A percentile compares a stretch with the other conserved stretches of the same genome.
Conservation (phyloP, 805 yeast genomes). For the Osmozyma mogii region DNA sequence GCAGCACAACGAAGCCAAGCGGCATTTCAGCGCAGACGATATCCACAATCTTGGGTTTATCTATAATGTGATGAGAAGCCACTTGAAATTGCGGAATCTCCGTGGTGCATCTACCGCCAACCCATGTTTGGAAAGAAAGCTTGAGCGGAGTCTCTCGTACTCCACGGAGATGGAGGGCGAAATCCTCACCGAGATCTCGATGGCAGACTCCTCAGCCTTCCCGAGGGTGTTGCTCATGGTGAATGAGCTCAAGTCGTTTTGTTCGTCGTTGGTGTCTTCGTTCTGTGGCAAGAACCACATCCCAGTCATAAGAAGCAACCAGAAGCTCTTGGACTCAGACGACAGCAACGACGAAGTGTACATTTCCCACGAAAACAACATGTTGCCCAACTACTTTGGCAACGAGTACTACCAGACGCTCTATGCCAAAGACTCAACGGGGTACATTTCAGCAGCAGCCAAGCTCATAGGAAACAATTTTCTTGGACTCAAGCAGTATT, state of each 20-base stretch:
- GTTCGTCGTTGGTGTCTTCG: slow-evolving; percentile 16
- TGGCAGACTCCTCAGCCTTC: too few relatives aligned
- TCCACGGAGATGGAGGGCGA: too few relatives aligned
- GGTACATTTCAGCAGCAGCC: slow-evolving; percentile 28
- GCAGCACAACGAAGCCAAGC: slow-evolving; percentile 12
- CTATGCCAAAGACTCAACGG: slow-evolving; percentile 26
- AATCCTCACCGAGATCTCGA: too few relatives aligned
- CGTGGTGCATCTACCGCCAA: slow-evolving; percentile 18
- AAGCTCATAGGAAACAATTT: slow-evolving; percentile 26
- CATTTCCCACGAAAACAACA: slow-evolving; percentile 26
- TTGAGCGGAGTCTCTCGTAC: too few relatives aligned
- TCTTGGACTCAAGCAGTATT: slow-evolving; percentile 13
- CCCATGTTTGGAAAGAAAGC: slow-evolving; percentile 4
- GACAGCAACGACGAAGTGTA: slow-evolving; percentile 18
- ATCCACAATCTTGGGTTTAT: slow-evolving; percentile 25
- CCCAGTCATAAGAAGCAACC: slow-evolving; percentile 14
- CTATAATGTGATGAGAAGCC: slow-evolving; percentile 22
- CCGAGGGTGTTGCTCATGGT: too few relatives aligned
- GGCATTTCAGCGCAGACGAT: slow-evolving; percentile 16
- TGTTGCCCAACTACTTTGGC: slow-evolving; percentile 30
- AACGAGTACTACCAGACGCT: slow-evolving; percentile 28
- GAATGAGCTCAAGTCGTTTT: slow-evolving; percentile 19
- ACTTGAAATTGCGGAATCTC: slow-evolving; percentile 24
- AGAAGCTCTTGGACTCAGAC: slow-evolving; percentile 12
- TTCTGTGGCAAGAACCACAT: slow-evolving; percentile 14